Conservation (phyloP, 2,329 filamentous ascomycete species). For the Shiraia sp. region DNA sequence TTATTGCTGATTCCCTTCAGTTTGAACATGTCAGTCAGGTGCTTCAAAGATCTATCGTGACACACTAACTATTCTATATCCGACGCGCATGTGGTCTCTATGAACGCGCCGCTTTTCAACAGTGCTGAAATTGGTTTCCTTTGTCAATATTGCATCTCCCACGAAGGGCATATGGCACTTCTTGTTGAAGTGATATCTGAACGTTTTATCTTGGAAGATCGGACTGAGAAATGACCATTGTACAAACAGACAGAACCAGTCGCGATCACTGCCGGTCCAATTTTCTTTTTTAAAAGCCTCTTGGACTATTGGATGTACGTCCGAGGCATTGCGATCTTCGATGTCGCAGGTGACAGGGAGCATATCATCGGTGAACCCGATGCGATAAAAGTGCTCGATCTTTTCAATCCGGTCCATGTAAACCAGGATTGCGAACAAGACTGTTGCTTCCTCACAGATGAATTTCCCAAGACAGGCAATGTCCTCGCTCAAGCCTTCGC, state of each 20-base stretch:
- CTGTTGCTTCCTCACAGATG: background rate
- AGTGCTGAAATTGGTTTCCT: constrained; percentile 9
- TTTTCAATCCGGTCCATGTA: background rate
- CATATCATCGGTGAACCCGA: background rate
- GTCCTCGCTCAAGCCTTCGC: no score
- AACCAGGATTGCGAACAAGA: background rate
- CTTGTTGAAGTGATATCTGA: constrained; percentile 8
- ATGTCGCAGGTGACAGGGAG: background rate
- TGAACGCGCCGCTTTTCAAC: constrained; percentile 16
- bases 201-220: constrained; percentile 8
- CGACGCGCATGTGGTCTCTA: constrained; percentile 10
- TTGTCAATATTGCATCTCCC: background rate
- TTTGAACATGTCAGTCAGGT: background rate
- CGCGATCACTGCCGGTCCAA: constrained; percentile 2
- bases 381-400: background rate
- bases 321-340: background rate
- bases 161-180: constrained; percentile 8
- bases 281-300: no score
- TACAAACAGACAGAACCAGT: no score
- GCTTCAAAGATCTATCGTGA: background rate
- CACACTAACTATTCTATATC: constrained; percentile 1
- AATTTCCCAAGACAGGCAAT: no score
- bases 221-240: constrained; percentile 18
- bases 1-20: constrained; percentile 1
- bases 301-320: no score